Conservation (phyloP, 805 yeast species). For the Wickerhamiella kurtzmanii region DNA sequence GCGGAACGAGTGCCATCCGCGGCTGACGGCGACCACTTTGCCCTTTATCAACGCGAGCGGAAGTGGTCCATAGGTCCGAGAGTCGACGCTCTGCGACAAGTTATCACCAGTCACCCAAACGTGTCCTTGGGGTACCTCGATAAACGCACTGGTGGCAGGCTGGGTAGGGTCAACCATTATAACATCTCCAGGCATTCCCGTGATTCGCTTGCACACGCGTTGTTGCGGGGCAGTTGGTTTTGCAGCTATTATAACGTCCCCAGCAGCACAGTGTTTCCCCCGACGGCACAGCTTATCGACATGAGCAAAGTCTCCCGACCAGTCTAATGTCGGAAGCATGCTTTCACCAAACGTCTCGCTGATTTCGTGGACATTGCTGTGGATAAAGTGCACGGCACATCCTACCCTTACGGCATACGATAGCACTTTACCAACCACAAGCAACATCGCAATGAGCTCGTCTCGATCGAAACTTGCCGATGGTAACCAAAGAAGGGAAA, state of each 20-base stretch:
- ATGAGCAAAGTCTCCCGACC: conserved; percentile 64
- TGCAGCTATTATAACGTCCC: conserved; percentile 76
- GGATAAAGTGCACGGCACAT: conserved; percentile 45
- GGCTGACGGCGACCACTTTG: conserved; percentile 42
- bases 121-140: conserved; percentile 84
- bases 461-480: too few relatives aligned
- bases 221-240: conserved; percentile 83
- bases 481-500: too few relatives aligned
- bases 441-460: conserved; percentile 4
- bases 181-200: conserved; percentile 93
- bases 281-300: conserved; percentile 47
- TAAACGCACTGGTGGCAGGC: conserved; percentile 36
- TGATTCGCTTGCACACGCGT: conserved; percentile 80
- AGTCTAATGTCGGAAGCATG: conserved; percentile 82
- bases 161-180: conserved; percentile 59
- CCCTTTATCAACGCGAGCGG: conserved; percentile 86
- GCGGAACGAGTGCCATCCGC: conserved; percentile 4
- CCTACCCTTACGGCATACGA: conserved; percentile 25
- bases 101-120: conserved; percentile 97
- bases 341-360: conserved; percentile 84
- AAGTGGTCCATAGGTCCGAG: conserved; percentile 76
- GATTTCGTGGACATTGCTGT: conserved; percentile 55
- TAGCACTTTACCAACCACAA: conserved; percentile 12
- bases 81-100: conserved; percentile 71
- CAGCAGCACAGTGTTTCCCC: conserved; percentile 58